Evolutionary conservation across 1,139 yeast genomes (phyloP).

Genomic region (Zygoascus hellenicus): DNA sequence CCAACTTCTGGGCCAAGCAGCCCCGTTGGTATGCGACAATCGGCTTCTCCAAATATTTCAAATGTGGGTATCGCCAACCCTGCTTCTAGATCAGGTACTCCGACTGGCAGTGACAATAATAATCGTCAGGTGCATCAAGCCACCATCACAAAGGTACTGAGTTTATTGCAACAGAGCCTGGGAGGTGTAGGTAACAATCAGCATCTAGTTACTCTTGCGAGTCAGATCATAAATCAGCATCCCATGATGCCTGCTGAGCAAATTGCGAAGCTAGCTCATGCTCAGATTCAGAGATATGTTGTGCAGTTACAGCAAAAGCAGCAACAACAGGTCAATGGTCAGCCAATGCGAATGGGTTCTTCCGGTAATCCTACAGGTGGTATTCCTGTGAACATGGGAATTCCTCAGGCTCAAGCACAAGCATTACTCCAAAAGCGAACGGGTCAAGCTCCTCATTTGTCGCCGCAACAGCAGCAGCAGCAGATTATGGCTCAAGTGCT

Average conservation of each 20-base stretch:
- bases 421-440: constrained; percentile 23
- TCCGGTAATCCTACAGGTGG: constrained; percentile 7
- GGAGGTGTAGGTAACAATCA: constrained; percentile 16
- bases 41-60: constrained; percentile 8
- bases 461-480: constrained; percentile 25
- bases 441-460: constrained; percentile 13
- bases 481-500: constrained; percentile 17
- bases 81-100: constrained; percentile 5
- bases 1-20: constrained; percentile 12
- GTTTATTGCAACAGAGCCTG: constrained; percentile 13
- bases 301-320: constrained; percentile 31
- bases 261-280: constrained; percentile 66
- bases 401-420: constrained; percentile 19
- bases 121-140: constrained; percentile 6
- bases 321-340: constrained; percentile 32
- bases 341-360: constrained; percentile 22
- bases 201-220: constrained; percentile 65
- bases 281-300: constrained; percentile 50
- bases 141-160: constrained; percentile 8
- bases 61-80: not conserved
- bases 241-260: constrained; percentile 66
- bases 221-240: constrained; percentile 61
- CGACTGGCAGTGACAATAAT: constrained; percentile 2
- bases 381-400: constrained; percentile 11
- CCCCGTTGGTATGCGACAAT: constrained; percentile 6